Evolutionary conservation across 2,329 filamentous ascomycete genomes (phyloP).

Genomic region (Penicillium janthinellum): DNA sequence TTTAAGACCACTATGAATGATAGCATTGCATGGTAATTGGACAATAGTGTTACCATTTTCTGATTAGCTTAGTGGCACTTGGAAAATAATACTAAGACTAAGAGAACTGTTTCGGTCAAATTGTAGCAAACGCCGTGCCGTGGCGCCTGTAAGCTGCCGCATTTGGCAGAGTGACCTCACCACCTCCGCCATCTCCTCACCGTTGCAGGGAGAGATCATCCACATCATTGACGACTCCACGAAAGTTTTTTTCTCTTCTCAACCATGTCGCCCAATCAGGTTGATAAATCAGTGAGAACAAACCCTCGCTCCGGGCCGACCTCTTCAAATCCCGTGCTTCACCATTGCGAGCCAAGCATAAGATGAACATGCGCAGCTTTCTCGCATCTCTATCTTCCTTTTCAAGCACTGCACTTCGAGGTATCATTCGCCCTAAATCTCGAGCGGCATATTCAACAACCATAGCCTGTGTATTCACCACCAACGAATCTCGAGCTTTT

Average conservation of each 20-base stretch:
- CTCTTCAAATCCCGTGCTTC: neutral
- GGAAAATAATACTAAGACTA: no score
- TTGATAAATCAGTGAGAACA: neutral
- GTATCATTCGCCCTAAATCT: neutral
- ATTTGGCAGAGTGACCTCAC: conserved; percentile 16
- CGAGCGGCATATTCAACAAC: neutral
- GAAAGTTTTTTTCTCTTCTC: neutral
- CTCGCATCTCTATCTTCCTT: neutral
- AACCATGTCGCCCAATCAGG: neutral
- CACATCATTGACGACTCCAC: conserved; percentile 7
- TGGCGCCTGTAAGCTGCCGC: neutral
- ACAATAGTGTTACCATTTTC: neutral
- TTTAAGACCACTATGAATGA: no score
- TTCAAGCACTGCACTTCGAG: neutral
- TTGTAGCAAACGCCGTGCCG: neutral
- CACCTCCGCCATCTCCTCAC: neutral
- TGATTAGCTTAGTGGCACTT: neutral
- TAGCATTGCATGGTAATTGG: neutral
- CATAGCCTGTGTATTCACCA: neutral
- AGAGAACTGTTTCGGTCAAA: no score
- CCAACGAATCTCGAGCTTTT: neutral
- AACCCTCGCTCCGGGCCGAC: neutral
- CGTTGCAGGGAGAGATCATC: neutral
- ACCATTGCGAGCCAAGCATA: neutral
- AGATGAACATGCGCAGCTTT: conserved; percentile 3